A percentile compares a stretch with the other conserved stretches of the same genome.
Evolutionary conservation across 805 yeast species (phyloP).

Genomic region (Lipomyces starkeyi): DNA sequence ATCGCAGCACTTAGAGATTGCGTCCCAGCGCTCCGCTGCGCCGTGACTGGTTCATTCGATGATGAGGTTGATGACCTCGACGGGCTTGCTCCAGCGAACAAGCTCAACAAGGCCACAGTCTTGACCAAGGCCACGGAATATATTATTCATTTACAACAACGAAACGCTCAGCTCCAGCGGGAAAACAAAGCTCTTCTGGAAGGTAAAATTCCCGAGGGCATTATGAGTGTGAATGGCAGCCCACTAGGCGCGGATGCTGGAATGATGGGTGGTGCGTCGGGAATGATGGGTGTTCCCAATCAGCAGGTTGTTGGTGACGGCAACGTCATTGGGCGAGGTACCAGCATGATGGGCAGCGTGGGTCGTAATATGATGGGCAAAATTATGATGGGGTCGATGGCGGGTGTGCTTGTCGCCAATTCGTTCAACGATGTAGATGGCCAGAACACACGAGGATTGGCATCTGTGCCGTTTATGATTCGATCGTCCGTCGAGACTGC

Average conservation of each 20-base stretch:
- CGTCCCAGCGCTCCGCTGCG: slow-evolving; percentile 76
- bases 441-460: slow-evolving; percentile 42
- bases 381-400: slow-evolving; percentile 48
- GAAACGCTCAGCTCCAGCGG: slow-evolving; percentile 61
- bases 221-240: slow-evolving; percentile 9
- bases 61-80: slow-evolving; percentile 60
- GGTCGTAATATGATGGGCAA: slow-evolving; percentile 40
- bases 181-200: slow-evolving; percentile 54
- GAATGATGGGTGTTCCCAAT: slow-evolving; percentile 13
- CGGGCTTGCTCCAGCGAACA: slow-evolving; percentile 76
- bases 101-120: slow-evolving; percentile 78
- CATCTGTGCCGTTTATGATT: slow-evolving; percentile 42
- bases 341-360: slow-evolving; percentile 8
- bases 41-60: slow-evolving; percentile 50
- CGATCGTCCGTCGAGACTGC: slow-evolving; percentile 24
- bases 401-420: slow-evolving; percentile 46
- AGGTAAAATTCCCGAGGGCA: slow-evolving; percentile 26
- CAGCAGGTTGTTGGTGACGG: slow-evolving; percentile 1
- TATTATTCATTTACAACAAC: slow-evolving; percentile 70
- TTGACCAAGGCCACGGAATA: slow-evolving; percentile 81
- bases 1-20: slow-evolving; percentile 73
- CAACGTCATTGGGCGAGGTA: not conserved
- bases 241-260: slow-evolving; percentile 4
- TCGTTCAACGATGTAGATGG: slow-evolving; percentile 35
- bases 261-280: slow-evolving; percentile 14